phyloP scores from a whole-genome alignment of 2,329 filamentous ascomycete species.

The Macrophomina phaseolina region DNA sequence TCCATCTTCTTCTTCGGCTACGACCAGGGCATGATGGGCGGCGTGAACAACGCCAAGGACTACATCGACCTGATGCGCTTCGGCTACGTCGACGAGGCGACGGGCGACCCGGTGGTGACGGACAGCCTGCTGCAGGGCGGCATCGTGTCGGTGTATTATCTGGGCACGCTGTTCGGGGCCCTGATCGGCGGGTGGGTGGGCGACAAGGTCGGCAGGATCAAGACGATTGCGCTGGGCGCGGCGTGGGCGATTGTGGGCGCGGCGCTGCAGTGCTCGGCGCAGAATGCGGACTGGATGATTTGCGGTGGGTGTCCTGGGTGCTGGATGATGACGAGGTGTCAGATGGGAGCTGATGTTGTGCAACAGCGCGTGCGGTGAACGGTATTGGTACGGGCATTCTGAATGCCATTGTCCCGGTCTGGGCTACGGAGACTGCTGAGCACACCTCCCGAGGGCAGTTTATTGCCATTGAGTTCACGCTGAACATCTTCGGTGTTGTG shows the following conservation, averaged over 20 bases:
- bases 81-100: constrained; percentile 36
- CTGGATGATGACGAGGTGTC: not conserved
- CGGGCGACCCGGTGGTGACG: constrained; percentile 34
- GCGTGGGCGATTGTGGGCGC: constrained; percentile 54
- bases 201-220: not conserved
- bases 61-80: constrained; percentile 41
- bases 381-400: constrained; percentile 72
- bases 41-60: constrained; percentile 40
- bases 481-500: constrained; percentile 74
- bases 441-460: constrained; percentile 72
- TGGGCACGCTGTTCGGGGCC: constrained; percentile 38
- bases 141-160: constrained; percentile 42
- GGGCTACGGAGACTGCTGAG: constrained; percentile 72
- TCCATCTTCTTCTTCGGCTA: constrained; percentile 43
- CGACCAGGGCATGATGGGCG: constrained; percentile 43
- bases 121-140: constrained; percentile 39
- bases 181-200: constrained; percentile 35
- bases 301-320: constrained; percentile 53
- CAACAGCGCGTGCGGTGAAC: constrained; percentile 62
- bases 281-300: constrained; percentile 74
- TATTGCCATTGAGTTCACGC: constrained; percentile 73
- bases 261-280: constrained; percentile 67
- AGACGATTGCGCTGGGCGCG: not conserved
- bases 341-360: too few relatives aligned
- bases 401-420: constrained; percentile 73